A percentile compares a stretch with the other conserved stretches of the same genome.
Conservation (phyloP, 306 rosid genomes). For the cucumber (Cucumis sativus) region Cucumber_9930_V3 NC_026657.2:35252501-35253000, state of each 20-base stretch:
- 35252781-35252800: background rate
- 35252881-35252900: conserved; percentile 81
- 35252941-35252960: conserved; percentile 81
- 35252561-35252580: no score
- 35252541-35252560: no score
- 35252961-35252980: conserved; percentile 86
- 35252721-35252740: background rate
- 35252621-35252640: background rate
- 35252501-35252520: no score
- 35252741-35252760: background rate
- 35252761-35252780: background rate
- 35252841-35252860: conserved; percentile 58
- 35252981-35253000: conserved; percentile 82
- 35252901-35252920: conserved; percentile 96
- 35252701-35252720: background rate
- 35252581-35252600: no score
- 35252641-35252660: background rate
- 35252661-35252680: background rate
- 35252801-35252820: background rate
- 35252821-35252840: background rate
- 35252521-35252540: no score
- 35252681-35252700: background rate
- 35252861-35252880: conserved; percentile 75
- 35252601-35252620: background rate
- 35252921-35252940: conserved; percentile 91